phyloP scores from a whole-genome alignment of 106 monocot genomes.

The Ottelia alismoides region DNA sequence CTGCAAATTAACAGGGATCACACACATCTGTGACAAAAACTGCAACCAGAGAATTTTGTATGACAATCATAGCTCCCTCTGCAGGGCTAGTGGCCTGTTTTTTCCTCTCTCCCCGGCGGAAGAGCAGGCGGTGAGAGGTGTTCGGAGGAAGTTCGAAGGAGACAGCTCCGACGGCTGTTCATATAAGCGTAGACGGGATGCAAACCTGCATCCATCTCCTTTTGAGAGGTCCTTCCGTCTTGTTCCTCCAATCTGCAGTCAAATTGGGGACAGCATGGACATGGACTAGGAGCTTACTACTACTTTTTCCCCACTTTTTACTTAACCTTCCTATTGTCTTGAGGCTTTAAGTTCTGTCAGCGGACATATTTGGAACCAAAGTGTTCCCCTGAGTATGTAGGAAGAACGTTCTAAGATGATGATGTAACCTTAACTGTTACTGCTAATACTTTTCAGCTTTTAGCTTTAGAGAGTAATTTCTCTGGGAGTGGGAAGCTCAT shows the following conservation, averaged over 20 bases:
- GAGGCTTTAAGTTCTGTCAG: not conserved
- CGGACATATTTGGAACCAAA: not conserved
- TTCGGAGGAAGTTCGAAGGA: conserved; percentile 76
- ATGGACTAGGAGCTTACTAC: conserved; percentile 53
- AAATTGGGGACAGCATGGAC: conserved; percentile 98
- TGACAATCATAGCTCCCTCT: conserved; percentile 96
- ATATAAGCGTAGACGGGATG: conserved; percentile 79
- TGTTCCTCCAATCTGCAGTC: conserved; percentile 76
- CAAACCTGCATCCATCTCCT: conserved; percentile 72
- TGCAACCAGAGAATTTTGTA: conserved; percentile 97
- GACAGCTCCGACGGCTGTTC: conserved; percentile 26
- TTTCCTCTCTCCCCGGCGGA: conserved; percentile 81
- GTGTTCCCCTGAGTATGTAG: not conserved
- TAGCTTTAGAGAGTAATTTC: no score
- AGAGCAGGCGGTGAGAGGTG: conserved; percentile 81
- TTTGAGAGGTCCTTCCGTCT: conserved; percentile 85
- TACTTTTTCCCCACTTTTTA: not conserved
- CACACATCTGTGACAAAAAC: conserved; percentile 96
- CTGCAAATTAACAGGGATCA: conserved; percentile 82
- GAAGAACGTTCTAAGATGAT: not conserved
- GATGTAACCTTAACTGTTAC: not conserved
- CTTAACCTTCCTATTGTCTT: not conserved
- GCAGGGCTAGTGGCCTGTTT: conserved; percentile 90
- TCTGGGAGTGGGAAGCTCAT: no score
- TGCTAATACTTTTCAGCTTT: not conserved